Conservation (phyloP, 129 eudicot genomes). For the Scalesia atractyloides region DNA sequence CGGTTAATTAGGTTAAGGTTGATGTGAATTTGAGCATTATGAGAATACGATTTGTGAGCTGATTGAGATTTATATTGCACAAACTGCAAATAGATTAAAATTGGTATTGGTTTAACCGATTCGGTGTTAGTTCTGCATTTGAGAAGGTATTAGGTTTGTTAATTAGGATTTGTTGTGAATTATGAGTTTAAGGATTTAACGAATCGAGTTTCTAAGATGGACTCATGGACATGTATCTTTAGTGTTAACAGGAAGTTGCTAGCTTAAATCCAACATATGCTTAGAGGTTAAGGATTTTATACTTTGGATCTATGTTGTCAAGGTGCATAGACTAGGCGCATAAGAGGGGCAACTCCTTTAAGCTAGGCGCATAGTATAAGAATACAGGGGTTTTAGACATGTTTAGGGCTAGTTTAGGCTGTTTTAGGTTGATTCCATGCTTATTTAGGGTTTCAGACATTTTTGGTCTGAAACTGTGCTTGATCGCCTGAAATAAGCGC, state of each 20-base stretch:
- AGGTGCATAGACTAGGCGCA: too few species aligned
- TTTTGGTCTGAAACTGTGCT: too few species aligned
- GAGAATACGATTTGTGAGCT: constrained; percentile 13
- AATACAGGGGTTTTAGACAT: neutral
- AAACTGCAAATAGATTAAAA: neutral
- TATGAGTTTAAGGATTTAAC: constrained; percentile 3
- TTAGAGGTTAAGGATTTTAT: constrained; percentile 19
- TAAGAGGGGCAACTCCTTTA: too few species aligned
- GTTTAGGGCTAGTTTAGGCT: neutral
- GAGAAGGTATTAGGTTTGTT: neutral
- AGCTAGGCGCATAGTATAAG: too few species aligned
- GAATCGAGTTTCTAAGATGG: constrained; percentile 6
- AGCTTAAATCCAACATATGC: constrained; percentile 1
- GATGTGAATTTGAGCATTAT: constrained; percentile 2
- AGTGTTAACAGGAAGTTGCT: neutral
- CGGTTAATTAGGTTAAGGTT: constrained; percentile 2
- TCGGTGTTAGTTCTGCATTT: neutral
- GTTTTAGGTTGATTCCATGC: neutral
- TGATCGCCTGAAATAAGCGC: too few species aligned
- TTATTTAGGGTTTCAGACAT: neutral
- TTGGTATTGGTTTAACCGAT: constrained; percentile 13
- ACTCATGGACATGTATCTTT: neutral
- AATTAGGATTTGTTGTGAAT: constrained; percentile 1
- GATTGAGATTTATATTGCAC: constrained; percentile 5
- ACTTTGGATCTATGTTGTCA: constrained; percentile 8